Conservation (phyloP, 495 filamentous ascomycete species). For the Hypoxylon subgilvum region DNA sequence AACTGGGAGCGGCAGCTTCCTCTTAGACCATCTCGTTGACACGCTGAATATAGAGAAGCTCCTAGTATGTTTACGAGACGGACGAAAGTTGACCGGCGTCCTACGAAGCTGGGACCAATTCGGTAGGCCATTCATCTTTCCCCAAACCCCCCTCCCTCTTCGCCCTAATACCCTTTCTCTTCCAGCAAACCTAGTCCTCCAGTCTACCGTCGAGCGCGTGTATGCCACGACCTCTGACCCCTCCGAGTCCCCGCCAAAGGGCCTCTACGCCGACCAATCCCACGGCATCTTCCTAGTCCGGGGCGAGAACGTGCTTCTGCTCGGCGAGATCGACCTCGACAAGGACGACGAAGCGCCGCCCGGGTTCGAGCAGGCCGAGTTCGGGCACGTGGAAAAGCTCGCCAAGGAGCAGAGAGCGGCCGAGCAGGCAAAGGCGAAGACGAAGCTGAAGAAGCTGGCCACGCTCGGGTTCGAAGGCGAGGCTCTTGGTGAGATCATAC, state of each 20-base stretch:
- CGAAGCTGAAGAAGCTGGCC: constrained; percentile 68
- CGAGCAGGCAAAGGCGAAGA: constrained; percentile 75
- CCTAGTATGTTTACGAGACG: constrained; percentile 85
- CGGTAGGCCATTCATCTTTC: constrained; percentile 61
- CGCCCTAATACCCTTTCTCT: constrained; percentile 1
- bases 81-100: constrained; percentile 89
- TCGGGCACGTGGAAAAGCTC: constrained; percentile 71
- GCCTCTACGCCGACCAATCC: constrained; percentile 78
- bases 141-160: not conserved
- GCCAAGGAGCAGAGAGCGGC: constrained; percentile 71
- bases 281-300: constrained; percentile 87
- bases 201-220: constrained; percentile 86
- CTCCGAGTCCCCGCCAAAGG: constrained; percentile 34
- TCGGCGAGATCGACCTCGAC: constrained; percentile 96
- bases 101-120: constrained; percentile 98
- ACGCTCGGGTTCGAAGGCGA: constrained; percentile 88
- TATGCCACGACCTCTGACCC: constrained; percentile 60
- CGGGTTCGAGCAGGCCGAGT: constrained; percentile 68
- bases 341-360: constrained; percentile 86
- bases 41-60: constrained; percentile 77
- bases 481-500: constrained; percentile 73
- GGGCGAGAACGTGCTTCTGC: constrained; percentile 88
- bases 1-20: constrained; percentile 7
- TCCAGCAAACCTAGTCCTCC: constrained; percentile 91
- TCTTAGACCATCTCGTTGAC: constrained; percentile 11